These are phyloP conservation scores for Coniosporium apollinis DNA, from an alignment of 495 filamentous ascomycete species.

Conservation along the genomic window DNA sequence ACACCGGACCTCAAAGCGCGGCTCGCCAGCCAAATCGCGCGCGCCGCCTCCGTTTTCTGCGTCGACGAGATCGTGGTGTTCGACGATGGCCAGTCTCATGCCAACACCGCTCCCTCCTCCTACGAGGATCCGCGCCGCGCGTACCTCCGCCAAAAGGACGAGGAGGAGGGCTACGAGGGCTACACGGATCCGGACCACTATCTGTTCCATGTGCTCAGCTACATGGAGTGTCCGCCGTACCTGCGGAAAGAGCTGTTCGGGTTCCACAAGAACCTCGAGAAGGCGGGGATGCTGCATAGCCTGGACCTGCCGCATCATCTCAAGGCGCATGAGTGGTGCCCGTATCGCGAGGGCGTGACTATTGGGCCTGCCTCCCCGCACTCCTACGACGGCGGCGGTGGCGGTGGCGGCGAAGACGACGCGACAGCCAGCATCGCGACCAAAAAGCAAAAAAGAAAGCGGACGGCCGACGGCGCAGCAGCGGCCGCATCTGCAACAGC, in stretches of 20 bases:
- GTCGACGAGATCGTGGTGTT: constrained; percentile 66
- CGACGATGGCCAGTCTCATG: constrained; percentile 33
- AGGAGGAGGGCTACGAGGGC: constrained; percentile 40
- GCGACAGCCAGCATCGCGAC: no score
- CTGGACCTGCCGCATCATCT: constrained; percentile 66
- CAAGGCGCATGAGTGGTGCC: constrained; percentile 44
- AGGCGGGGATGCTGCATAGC: constrained; percentile 47
- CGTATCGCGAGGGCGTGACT: constrained; percentile 56
- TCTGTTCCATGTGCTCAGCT: constrained; percentile 52
- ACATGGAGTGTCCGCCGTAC: constrained; percentile 60
- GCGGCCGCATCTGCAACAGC: constrained; percentile 23
- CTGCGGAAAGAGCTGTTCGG: constrained; percentile 51
- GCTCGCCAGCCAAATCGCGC: constrained; percentile 50
- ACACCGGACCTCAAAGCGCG: constrained; percentile 48
- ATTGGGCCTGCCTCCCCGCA: constrained; percentile 18
- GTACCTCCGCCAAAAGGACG: constrained; percentile 22
- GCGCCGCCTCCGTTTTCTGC: constrained; percentile 55
- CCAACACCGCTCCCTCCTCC: constrained; percentile 5
- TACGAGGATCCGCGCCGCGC: constrained; percentile 10
- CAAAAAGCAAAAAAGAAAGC: constrained; percentile 10
- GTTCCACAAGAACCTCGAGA: constrained; percentile 49
- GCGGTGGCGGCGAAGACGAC: no score
- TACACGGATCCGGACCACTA: constrained; percentile 50
- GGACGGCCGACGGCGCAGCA: constrained; percentile 1
- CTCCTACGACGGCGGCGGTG: no score